phyloP scores from a whole-genome alignment of 768 basidiomycete species.

The Auricularia cornea region DNA sequence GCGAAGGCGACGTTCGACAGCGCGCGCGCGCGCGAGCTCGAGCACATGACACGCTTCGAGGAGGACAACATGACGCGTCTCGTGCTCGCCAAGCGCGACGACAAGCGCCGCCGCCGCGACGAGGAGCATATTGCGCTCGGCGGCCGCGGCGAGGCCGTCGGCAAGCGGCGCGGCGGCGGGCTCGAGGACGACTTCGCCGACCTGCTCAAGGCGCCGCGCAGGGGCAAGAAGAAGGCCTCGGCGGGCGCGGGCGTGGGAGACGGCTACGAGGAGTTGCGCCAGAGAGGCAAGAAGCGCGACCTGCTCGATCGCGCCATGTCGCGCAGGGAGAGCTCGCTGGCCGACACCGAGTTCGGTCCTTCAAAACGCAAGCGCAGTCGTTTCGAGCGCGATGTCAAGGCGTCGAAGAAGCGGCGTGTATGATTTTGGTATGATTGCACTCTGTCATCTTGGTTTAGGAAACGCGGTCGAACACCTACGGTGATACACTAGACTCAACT shows the following conservation, averaged over 20 bases:
- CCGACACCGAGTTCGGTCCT: neutral
- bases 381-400: slow-evolving; percentile 2
- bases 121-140: slow-evolving; percentile 87
- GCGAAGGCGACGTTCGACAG: slow-evolving; percentile 45
- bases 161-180: slow-evolving; percentile 56
- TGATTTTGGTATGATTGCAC: neutral
- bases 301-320: slow-evolving; percentile 51
- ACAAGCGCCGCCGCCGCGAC: slow-evolving; percentile 59
- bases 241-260: slow-evolving; percentile 40
- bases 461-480: no score
- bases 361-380: neutral
- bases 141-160: slow-evolving; percentile 47
- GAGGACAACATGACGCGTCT: slow-evolving; percentile 91
- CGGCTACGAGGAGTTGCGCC: slow-evolving; percentile 76
- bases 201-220: slow-evolving; percentile 54
- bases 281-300: slow-evolving; percentile 54
- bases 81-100: slow-evolving; percentile 84
- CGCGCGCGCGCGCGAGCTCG: slow-evolving; percentile 69
- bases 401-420: neutral
- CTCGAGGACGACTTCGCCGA: slow-evolving; percentile 82
- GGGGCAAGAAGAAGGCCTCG: slow-evolving; percentile 20
- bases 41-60: slow-evolving; percentile 79
- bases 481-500: no score
- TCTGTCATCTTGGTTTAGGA: no score
- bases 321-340: neutral